Evolutionary conservation across 2,329 filamentous ascomycete genomes (phyloP).

Genomic region (Rhynchosporium agropyri): DNA sequence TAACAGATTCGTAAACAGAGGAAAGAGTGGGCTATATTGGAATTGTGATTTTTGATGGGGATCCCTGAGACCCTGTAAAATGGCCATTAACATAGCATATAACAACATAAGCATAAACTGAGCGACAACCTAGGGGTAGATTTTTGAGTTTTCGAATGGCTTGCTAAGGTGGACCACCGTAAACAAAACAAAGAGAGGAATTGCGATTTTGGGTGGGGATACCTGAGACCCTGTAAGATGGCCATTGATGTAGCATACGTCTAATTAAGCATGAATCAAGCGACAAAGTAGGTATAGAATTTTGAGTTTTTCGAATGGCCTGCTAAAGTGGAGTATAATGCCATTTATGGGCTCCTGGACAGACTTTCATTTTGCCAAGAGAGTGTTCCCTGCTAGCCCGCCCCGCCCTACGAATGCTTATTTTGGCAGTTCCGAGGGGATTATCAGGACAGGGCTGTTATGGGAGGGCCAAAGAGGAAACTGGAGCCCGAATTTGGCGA

Average conservation of each 20-base stretch:
- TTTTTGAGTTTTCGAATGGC: background rate
- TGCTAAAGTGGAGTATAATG: background rate
- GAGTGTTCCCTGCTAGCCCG: background rate
- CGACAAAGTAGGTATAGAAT: too few relatives aligned
- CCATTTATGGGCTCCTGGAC: background rate
- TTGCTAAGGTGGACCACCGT: constrained; percentile 2
- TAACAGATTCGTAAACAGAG: constrained; percentile 1
- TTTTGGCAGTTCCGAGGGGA: background rate
- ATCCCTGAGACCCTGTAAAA: constrained; percentile 7
- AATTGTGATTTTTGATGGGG: constrained; percentile 1
- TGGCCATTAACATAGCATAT: constrained; percentile 6
- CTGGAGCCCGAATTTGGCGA: too few relatives aligned
- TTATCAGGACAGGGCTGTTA: too few relatives aligned
- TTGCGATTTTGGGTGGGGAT: too few relatives aligned
- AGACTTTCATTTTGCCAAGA: background rate
- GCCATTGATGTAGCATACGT: too few relatives aligned
- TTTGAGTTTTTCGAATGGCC: too few relatives aligned
- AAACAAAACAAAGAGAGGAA: too few relatives aligned
- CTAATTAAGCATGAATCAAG: too few relatives aligned
- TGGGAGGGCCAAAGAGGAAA: too few relatives aligned
- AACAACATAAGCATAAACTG: background rate
- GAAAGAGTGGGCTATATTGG: background rate
- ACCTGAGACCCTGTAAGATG: too few relatives aligned
- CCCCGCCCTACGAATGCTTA: background rate
- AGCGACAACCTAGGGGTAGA: background rate